phyloP scores from a whole-genome alignment of 2,329 filamentous ascomycete species.

The Grosmannia serpens region DNA sequence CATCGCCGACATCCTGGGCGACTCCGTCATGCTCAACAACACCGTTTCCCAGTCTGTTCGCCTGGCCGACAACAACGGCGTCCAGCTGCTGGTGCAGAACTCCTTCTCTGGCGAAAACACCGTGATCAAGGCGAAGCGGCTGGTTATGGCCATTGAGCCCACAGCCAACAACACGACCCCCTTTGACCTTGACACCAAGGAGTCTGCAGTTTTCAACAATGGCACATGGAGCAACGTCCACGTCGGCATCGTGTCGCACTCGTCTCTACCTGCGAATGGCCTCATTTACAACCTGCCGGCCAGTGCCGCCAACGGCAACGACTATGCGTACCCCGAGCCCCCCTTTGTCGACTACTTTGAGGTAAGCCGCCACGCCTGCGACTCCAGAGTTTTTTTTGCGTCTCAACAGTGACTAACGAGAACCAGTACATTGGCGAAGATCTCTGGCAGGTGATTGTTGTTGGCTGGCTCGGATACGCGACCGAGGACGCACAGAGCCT shows the following conservation, averaged over 20 bases:
- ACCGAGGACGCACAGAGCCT: constrained; percentile 15
- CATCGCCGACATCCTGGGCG: constrained; percentile 21
- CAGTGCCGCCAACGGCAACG: constrained; percentile 16
- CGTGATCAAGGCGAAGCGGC: constrained; percentile 20
- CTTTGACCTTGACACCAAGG: constrained; percentile 21
- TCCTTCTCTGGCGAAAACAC: constrained; percentile 13
- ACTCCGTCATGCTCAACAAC: constrained; percentile 25
- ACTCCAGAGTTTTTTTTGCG: too few relatives aligned
- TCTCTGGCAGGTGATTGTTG: constrained; percentile 18
- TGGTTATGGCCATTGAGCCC: constrained; percentile 25
- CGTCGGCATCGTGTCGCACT: constrained; percentile 19
- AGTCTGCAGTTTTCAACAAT: constrained; percentile 20
- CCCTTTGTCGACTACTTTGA: constrained; percentile 17
- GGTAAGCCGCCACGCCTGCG: neutral
- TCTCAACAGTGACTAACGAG: neutral
- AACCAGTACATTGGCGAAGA: constrained; percentile 15
- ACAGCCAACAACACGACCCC: constrained; percentile 18
- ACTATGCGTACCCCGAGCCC: constrained; percentile 15
- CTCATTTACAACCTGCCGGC: constrained; percentile 19
- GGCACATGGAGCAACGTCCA: constrained; percentile 22
- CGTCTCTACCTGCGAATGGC: constrained; percentile 17
- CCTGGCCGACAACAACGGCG: constrained; percentile 14
- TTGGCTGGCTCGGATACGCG: constrained; percentile 13
- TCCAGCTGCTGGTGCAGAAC: constrained; percentile 18
- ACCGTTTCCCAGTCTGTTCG: constrained; percentile 21